Evolutionary conservation across 306 rosid species (phyloP), one percentile per base, ranked within the genome.

Genomic region (Adenanthera pavonina): DNA sequence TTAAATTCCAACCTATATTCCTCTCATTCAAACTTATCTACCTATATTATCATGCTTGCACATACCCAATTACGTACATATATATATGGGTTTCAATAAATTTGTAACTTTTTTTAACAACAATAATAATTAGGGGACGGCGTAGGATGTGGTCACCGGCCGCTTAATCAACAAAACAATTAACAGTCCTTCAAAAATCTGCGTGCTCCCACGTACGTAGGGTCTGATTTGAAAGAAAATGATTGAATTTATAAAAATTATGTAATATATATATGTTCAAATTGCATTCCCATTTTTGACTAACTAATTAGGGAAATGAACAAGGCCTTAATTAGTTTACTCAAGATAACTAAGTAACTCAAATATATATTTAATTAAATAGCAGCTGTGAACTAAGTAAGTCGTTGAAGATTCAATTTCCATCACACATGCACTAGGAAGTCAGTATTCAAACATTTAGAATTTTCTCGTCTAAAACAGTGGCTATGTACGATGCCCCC

Each of bases 171-270:
- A 60, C 30, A 60, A 30, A 60, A 59, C 36, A 3, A 59, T 59
- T 61, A 49, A 51, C 46, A 48, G 7, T 3, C 5, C 38, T 12
- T 61, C 48, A 15, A 69, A 60, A 35, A 34, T 33, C 13, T 33
- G 34, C 19, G 47, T 44, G 76, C 46, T 25, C 1, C 30, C 1
- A 25, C 30, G 30, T 25, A 72, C 59, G 75, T 72, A 77, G 62
- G 53, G 65, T 25, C 16, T 54, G 86, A 65, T 73, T 19, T 78
- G 80, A 83, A 56, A 78, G 48, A 66, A 72, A 78, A n/a, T 47
- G 5, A 70, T 78, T 64, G 19, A 13, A 35, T 35, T 14, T 64
- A 64, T 15, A 64, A 62, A 2, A 20, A 64, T 64, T 7, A 35
- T 25, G 69, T 3, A 4, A 14, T 65, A 19, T 65, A 4, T 36